Evolutionary conservation across 202 grass and related monocot species (phyloP).

Genomic region (Brachypodium distachyon): DNA sequence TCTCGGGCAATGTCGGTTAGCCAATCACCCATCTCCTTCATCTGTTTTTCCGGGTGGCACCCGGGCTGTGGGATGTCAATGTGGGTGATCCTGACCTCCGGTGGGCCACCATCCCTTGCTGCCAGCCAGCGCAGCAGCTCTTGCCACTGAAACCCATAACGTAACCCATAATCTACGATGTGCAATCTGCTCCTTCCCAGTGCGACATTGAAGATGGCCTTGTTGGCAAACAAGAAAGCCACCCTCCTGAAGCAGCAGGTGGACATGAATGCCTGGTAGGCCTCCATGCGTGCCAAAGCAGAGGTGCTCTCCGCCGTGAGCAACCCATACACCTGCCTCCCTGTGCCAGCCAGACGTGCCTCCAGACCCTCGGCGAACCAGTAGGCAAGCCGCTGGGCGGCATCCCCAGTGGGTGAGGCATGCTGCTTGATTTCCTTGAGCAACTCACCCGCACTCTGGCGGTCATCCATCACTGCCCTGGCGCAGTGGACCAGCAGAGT

Average conservation of each 20-base stretch:
- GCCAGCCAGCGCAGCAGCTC: conserved; percentile 23
- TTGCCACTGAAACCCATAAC: conserved; percentile 59
- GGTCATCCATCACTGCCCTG: conserved; percentile 41
- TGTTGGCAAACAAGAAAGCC: conserved; percentile 32
- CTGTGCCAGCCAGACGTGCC: conserved; percentile 48
- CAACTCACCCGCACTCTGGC: conserved; percentile 27
- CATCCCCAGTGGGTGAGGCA: conserved; percentile 31
- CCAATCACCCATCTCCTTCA: conserved; percentile 36
- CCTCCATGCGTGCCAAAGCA: conserved; percentile 27
- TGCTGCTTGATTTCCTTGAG: conserved; percentile 52
- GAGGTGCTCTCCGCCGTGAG: conserved; percentile 21
- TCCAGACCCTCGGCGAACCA: conserved; percentile 61
- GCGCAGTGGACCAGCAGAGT: conserved; percentile 48
- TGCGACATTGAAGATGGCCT: conserved; percentile 33
- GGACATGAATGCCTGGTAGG: conserved; percentile 39
- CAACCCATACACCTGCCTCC: conserved; percentile 40
- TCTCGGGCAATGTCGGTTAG: conserved; percentile 26
- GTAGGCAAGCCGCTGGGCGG: conserved; percentile 56
- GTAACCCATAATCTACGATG: conserved; percentile 55
- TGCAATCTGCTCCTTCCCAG: conserved; percentile 31
- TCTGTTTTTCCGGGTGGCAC: conserved; percentile 24
- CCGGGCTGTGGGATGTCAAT: conserved; percentile 45
- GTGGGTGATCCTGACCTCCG: conserved; percentile 42
- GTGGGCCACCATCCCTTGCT: conserved; percentile 21
- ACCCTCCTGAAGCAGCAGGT: conserved; percentile 52